These are phyloP conservation scores for Mycena amicta DNA, from an alignment of 768 basidiomycete genomes.

Conservation along the genomic window DNA sequence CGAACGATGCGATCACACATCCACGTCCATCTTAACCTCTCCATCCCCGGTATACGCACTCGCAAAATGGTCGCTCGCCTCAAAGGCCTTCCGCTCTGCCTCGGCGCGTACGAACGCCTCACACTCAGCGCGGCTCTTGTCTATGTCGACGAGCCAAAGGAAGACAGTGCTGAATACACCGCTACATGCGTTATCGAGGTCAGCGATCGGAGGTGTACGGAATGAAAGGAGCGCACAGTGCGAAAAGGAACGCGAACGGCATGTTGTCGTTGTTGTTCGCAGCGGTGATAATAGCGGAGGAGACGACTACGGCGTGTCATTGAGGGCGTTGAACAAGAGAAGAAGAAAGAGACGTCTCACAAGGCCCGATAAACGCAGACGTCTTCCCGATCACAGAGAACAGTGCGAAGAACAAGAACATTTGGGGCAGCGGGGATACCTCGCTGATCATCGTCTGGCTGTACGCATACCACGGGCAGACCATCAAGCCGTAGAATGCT, in stretches of 20 bases:
- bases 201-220: no score
- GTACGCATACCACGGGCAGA: conserved; percentile 82
- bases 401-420: conserved; percentile 78
- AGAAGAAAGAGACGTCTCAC: background rate
- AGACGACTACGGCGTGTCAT: conserved; percentile 43
- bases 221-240: conserved; percentile 51
- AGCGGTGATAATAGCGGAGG: conserved; percentile 72
- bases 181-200: no score
- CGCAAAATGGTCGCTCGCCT: conserved; percentile 20
- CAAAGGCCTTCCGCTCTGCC: conserved; percentile 39
- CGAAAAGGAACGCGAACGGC: conserved; percentile 76
- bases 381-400: conserved; percentile 79
- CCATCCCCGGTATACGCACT: conserved; percentile 26
- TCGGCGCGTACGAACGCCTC: conserved; percentile 63
- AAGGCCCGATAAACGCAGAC: conserved; percentile 75
- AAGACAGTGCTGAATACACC: conserved; percentile 58
- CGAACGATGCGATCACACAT: background rate
- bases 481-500: conserved; percentile 70
- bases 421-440: conserved; percentile 72
- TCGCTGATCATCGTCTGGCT: conserved; percentile 85
- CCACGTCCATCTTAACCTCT: conserved; percentile 13
- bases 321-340: background rate
- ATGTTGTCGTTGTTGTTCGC: conserved; percentile 71
- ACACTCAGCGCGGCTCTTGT: conserved; percentile 67
- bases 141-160: conserved; percentile 62